Evolutionary conservation across 1,139 yeast species (phyloP), one percentile per base, ranked within the genome.

Genomic region (Saccharomycopsis crataegensis): DNA sequence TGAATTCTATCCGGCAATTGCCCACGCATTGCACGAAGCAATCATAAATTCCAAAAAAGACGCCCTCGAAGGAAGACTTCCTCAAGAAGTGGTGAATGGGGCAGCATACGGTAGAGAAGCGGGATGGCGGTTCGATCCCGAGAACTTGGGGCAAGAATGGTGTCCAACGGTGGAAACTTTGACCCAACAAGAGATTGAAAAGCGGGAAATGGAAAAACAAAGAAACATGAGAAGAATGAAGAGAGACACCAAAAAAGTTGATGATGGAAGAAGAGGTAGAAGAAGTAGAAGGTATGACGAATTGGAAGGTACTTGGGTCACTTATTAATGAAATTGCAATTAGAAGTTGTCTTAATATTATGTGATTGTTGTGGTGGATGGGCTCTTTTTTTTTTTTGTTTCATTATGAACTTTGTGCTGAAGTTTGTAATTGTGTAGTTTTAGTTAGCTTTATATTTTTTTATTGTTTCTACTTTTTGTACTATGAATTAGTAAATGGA

Each of bases 201-300:
- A 87, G 70, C 79, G 98, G 59, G 98, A 93, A 65, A 89, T 91
- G 60, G 99, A 94, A 69, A 83, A 96, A 64, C 97, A 91, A 61
- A 79, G 99, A 68, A 89, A 87, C 64, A 78, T 89, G 58, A 80
- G 99, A 68, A 81, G 99, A 65, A 75, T 90, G 64, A 91, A 94
- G 73, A 81, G 99, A 68, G 99, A 94, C 66, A 83, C 89, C 32
- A 80, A 86, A 76, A 75, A 84, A 61, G 76, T 83, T 40, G 86
- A 73, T 4, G 79, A 74, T 50, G 73, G 73, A 42, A 34, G 47
- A 11, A 63, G 68, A 46, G 72, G 74, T 54, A 74, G 81, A 62
- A 73, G 81, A 62, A 78, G 83, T 67, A 75, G 83, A 63, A 70
- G 80, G 59, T 70, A 71, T 55, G 86, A 82, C 60, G 86, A 80